Evolutionary conservation across 2,329 filamentous ascomycete species (phyloP), one percentile per base, ranked within the genome.

Genomic region (Penicillium sp.): DNA sequence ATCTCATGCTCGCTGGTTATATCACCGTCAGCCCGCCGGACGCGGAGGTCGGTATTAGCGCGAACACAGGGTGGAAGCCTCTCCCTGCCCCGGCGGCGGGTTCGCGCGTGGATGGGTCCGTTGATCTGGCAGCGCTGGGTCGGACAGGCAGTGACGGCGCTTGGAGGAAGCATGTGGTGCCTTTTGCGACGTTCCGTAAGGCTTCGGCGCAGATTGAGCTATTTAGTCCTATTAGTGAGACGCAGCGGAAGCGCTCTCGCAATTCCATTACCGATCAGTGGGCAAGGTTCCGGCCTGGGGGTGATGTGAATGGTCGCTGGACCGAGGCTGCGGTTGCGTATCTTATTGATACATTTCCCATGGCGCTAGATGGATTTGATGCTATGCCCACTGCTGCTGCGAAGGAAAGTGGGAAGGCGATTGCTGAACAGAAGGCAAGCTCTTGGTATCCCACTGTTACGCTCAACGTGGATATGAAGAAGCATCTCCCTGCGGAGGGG

Each of bases 361-460:
- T 86, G 67, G 78, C 88, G 25, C 72, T 88, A 14, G 85, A 90
- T 69, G 70, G 73, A 33, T 67, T 75, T 54, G 73, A 69, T 67
- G 65, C 48, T 7, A 55, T 75, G 70, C 67, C 67, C 50, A 55
- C 62, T 48, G 60, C 56, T 30, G 62, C 60, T 17, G 64, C 35
- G 54, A 69, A 49, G 55, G 68, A 31, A 61, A 63, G 66, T 42
- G 62, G 62, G 0, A 58, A 56, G 35, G 48, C 26, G 57, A 62
- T 16, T 42, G 54, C 69, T 48, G 65, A 69, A 37, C 47, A 65
- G 40, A 68, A 67, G 36, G 72, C 73, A 3, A 74, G 50, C 70
- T 85, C 84, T 63, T 91, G 88, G 89, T 91, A 90, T 69, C 89
- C 89, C 0, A 95, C 90, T 0, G 72, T 95, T 1, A 76, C 86